phyloP scores from a whole-genome alignment of 768 basidiomycete species.

The Exsudoporus frostii region DNA sequence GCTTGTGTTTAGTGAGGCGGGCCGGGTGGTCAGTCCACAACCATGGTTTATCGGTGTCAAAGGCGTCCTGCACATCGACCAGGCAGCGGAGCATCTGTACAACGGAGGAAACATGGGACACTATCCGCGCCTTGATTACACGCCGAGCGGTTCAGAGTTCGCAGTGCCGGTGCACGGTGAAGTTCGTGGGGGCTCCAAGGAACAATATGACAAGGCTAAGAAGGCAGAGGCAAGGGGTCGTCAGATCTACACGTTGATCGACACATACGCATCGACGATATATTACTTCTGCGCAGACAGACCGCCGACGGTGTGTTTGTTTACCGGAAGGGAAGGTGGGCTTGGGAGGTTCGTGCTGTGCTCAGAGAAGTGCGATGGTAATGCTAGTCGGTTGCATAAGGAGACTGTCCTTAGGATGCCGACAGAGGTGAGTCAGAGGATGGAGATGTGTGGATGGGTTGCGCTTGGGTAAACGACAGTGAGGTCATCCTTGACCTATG shows the following conservation, averaged over 20 bases:
- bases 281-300: constrained; percentile 17
- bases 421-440: background rate
- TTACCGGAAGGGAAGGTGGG: constrained; percentile 20
- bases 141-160: constrained; percentile 16
- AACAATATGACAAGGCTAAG: background rate
- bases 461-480: background rate
- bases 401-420: constrained; percentile 22
- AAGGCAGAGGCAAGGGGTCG: background rate
- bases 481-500: background rate
- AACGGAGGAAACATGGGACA: constrained; percentile 4
- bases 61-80: constrained; percentile 8
- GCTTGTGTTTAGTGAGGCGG: constrained; percentile 12
- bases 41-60: constrained; percentile 24
- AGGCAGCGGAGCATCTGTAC: constrained; percentile 11
- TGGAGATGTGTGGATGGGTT: background rate
- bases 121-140: constrained; percentile 4
- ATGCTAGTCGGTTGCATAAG: constrained; percentile 17
- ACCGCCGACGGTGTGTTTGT: constrained; percentile 22
- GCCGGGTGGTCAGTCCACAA: constrained; percentile 12
- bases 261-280: constrained; percentile 12
- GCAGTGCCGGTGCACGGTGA: background rate
- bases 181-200: constrained; percentile 2
- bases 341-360: constrained; percentile 22
- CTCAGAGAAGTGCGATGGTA: constrained; percentile 19
- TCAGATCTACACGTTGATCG: constrained; percentile 15